A percentile compares a stretch with the other conserved stretches of the same genome.
Conservation (phyloP, 345 rosid genomes). For the Eucalyptus shirleyi region DNA sequence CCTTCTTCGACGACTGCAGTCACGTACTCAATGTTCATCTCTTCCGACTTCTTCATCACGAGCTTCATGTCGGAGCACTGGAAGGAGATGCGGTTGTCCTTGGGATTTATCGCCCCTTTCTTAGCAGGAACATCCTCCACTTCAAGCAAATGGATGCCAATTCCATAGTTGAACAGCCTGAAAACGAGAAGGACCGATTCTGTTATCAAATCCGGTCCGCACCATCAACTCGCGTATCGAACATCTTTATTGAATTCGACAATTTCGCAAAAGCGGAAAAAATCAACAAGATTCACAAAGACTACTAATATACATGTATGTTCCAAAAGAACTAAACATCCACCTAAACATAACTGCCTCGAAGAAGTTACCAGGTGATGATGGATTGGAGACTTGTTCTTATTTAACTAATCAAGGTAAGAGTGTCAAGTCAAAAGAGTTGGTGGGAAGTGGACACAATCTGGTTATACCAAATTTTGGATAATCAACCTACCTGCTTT, state of each 20-base stretch:
- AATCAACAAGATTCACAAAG: neutral
- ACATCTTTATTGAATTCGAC: neutral
- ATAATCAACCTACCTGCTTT: neutral
- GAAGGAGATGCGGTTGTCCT: constrained; percentile 41
- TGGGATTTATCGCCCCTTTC: constrained; percentile 29
- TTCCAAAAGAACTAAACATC: neutral
- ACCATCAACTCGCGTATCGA: neutral
- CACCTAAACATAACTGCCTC: neutral
- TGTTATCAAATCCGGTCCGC: neutral
- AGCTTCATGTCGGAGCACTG: constrained; percentile 22
- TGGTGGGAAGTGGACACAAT: neutral
- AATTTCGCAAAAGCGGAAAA: neutral
- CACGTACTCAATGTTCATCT: constrained; percentile 19
- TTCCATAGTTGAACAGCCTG: constrained; percentile 40
- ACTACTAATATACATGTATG: neutral
- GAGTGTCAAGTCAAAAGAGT: neutral
- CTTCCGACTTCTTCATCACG: constrained; percentile 6
- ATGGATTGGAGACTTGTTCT: neutral
- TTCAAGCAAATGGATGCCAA: constrained; percentile 36
- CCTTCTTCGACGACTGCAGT: constrained; percentile 30
- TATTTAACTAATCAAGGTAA: neutral
- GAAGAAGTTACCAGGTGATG: neutral
- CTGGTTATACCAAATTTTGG: neutral
- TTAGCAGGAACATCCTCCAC: neutral
- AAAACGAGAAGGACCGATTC: neutral